Evolutionary conservation across 306 rosid genomes (phyloP), one percentile per base, ranked within the genome.

Genomic region (Vachellia collinsii): DNA sequence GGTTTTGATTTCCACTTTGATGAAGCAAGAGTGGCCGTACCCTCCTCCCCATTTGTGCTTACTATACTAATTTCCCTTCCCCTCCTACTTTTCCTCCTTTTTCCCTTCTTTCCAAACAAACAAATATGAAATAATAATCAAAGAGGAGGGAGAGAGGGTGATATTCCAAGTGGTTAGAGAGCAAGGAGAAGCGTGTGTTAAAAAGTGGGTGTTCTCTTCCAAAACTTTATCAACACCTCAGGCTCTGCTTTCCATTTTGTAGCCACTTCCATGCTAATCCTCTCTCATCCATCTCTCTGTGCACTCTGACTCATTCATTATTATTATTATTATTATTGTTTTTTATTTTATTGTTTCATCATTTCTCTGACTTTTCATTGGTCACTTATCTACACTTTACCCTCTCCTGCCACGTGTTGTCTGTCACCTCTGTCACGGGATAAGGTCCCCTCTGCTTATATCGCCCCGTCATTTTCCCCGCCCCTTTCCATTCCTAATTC

Each of bases 331-430:
- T 29, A 20, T 36, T 23, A 58, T 8, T 58, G 2, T 66, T 48
- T 12, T 79, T 76, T 46, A 29, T 29, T 29, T 29, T 29, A 29
- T 29, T 29, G 34, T 11, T 12, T 56, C 0, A 8, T 22, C 14
- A 23, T 29, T 23, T 71, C 25, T 34, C 53, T 58, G 12, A 69
- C 62, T 73, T 50, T 11, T 84, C 38, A 76, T 81, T 74, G 75
- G 38, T 41, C 44, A 9, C 37, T 82, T 70, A 22, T 70, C 81
- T 10, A 41, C 72, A 75, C 62, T 4, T 38, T 61, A 64, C 94
- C 94, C 97, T 83, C 81, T 4, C 3, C 8, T 44, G 93, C 80
- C 93, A 83, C 87, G 83, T 86, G 93, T 86, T 77, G 1, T 14
- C 9, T 11, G 41, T 29, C 41, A 51, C 74, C 83, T 36, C 76